Evolutionary conservation across 1,139 yeast genomes (phyloP).

Genomic region (Meyerozyma athensensis): DNA sequence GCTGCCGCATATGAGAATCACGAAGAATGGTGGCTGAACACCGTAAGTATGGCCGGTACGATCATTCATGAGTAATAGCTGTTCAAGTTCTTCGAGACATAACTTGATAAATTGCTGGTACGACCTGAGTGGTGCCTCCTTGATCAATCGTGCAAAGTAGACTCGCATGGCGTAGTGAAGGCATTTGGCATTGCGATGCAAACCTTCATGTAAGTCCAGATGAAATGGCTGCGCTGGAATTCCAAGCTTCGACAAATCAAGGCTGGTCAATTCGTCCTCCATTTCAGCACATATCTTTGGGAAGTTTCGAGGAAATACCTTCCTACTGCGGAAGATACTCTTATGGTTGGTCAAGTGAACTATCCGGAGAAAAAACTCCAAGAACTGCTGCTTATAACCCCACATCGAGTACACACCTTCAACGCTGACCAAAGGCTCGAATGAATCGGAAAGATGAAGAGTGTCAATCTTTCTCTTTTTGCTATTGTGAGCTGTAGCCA

Average conservation of each 20-base stretch:
- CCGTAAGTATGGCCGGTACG: constrained; percentile 7
- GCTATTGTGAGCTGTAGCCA: constrained; percentile 8
- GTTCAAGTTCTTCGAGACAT: constrained; percentile 28
- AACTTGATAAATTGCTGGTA: constrained; percentile 31
- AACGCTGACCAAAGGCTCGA: not conserved
- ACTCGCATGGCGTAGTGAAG: constrained; percentile 43
- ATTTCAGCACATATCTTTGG: constrained; percentile 52
- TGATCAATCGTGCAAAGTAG: constrained; percentile 42
- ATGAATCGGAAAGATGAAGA: not conserved
- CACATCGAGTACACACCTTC: constrained; percentile 32
- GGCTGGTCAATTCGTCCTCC: constrained; percentile 44
- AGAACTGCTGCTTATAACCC: constrained; percentile 45
- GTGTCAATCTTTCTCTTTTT: constrained; percentile 8
- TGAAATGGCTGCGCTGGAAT: constrained; percentile 21
- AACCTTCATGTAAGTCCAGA: constrained; percentile 33
- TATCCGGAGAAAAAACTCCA: constrained; percentile 41
- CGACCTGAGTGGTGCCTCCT: constrained; percentile 27
- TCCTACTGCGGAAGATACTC: constrained; percentile 40
- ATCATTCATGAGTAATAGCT: constrained; percentile 17
- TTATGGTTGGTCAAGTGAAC: constrained; percentile 50
- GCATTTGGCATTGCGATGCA: constrained; percentile 33
- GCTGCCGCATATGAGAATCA: constrained; percentile 44
- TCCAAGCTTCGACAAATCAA: constrained; percentile 45
- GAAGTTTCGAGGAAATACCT: constrained; percentile 49
- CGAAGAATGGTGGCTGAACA: constrained; percentile 43